Evolutionary conservation across 768 basidiomycete genomes (phyloP), one percentile per base, ranked within the genome.

Genomic region (Kwoniella dejecticola): DNA sequence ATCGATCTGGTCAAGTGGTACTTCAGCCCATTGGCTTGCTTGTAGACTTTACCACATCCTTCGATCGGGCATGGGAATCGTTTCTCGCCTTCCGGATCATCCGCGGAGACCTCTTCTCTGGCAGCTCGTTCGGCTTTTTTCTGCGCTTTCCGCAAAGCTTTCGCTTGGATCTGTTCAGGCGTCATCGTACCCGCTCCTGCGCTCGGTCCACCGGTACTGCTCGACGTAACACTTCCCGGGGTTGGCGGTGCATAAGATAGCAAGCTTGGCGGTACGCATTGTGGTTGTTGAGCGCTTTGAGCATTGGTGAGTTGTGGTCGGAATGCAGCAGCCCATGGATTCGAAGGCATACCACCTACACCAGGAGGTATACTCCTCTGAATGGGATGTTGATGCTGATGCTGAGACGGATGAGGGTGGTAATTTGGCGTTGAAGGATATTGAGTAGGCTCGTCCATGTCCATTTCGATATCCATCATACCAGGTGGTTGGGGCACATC

Each of bases 401-500:
- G 33, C 15, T 36, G 33, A 7, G 33, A 36, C 15, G 33, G 33
- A 42, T 12, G 46, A 26, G 46, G 46, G 29, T 48, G 46, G n/a
- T 50, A 50, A 54, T 54, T 54, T 26, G 36, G 23, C 15, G 58
- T 41, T 6, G 57, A 38, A n/a, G 57, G 57, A 33, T 52, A 60
- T 38, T 50, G 48, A 6, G 64, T 8, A 10, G 69, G 52, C 23
- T 73, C 74, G 12, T 75, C 72, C 77, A 79, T 79, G 12, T 75
- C 72, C 77, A 79, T 79, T 48, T 79, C 77, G 41, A 79, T 76
- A 52, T 79, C 77, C 75, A 79, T 77, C 74, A 79, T 74, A 7
- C 75, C 77, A 8, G 77, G 77, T 26, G 77, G 74, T 2, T 66
- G 64, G 4, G 75, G 76, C 0, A 66, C 71, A 30, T 76, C 74